These are phyloP conservation scores for Scleroderma citrinum DNA, from an alignment of 768 basidiomycete species.

Conservation along the genomic window DNA sequence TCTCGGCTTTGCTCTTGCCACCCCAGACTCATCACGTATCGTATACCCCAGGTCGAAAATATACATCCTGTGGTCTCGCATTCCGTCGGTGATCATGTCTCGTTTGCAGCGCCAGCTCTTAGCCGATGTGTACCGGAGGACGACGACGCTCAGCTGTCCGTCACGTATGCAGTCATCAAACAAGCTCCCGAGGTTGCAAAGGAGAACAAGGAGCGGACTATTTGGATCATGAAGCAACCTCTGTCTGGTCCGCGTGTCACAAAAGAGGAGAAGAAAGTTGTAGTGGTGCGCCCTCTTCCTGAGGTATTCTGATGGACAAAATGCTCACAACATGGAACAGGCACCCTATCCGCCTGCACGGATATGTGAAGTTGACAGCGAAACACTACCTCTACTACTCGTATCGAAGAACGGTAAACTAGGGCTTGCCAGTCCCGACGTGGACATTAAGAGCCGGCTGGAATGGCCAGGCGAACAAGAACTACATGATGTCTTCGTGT, in stretches of 20 bases:
- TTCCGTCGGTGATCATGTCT: slow-evolving; percentile 60
- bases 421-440: slow-evolving; percentile 24
- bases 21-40: background rate
- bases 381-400: slow-evolving; percentile 25
- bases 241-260: slow-evolving; percentile 29
- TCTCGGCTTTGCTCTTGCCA: slow-evolving; percentile 7
- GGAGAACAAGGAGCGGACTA: slow-evolving; percentile 40
- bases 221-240: slow-evolving; percentile 60
- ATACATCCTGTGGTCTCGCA: slow-evolving; percentile 64
- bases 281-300: slow-evolving; percentile 34
- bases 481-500: slow-evolving; percentile 27
- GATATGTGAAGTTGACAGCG: slow-evolving; percentile 29
- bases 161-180: slow-evolving; percentile 52
- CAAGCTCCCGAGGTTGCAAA: slow-evolving; percentile 39
- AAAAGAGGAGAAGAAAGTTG: slow-evolving; percentile 35
- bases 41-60: slow-evolving; percentile 46
- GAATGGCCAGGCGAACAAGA: slow-evolving; percentile 22
- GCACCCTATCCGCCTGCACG: slow-evolving; percentile 36
- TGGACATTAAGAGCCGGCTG: slow-evolving; percentile 20
- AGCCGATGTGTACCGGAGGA: slow-evolving; percentile 33
- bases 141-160: slow-evolving; percentile 31
- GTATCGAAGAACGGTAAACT: slow-evolving; percentile 30
- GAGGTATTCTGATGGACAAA: background rate
- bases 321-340: slow-evolving; percentile 27
- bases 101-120: slow-evolving; percentile 55